Evolutionary conservation across 192 early-diverging fungal genomes (phyloP).

Genomic region (Coemansia furcata): DNA sequence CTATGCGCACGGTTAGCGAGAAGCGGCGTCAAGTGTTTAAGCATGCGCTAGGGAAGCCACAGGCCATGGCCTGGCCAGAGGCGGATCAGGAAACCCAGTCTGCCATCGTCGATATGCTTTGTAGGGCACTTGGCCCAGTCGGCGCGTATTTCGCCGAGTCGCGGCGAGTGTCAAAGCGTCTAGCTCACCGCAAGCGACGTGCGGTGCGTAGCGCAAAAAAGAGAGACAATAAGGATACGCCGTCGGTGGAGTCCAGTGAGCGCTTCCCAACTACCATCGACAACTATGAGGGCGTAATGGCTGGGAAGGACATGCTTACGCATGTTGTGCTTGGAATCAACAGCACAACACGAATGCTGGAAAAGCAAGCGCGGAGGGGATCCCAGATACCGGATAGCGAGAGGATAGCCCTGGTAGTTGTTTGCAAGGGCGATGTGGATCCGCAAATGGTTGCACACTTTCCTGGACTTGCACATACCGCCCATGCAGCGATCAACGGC

Average conservation of each 20-base stretch:
- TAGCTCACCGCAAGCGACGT: slow-evolving; percentile 10
- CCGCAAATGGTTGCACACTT: slow-evolving; percentile 39
- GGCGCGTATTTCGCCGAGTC: slow-evolving; percentile 27
- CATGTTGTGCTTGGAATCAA: slow-evolving; percentile 43
- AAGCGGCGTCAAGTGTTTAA: slow-evolving; percentile 43
- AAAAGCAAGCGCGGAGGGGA: slow-evolving; percentile 23
- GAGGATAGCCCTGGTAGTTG: slow-evolving; percentile 36
- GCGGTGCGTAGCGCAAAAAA: slow-evolving; percentile 6
- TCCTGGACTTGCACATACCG: slow-evolving; percentile 38
- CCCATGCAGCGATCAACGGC: not conserved
- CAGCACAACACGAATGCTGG: slow-evolving; percentile 36
- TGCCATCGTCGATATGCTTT: slow-evolving; percentile 22
- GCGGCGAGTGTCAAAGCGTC: slow-evolving; percentile 24
- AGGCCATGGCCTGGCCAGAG: slow-evolving; percentile 35
- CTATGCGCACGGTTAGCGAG: slow-evolving; percentile 21
- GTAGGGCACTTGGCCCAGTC: slow-evolving; percentile 26
- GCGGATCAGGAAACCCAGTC: slow-evolving; percentile 6
- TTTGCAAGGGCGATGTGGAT: slow-evolving; percentile 42
- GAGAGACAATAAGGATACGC: not conserved
- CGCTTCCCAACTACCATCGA: not conserved
- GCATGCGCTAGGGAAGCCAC: slow-evolving; percentile 43
- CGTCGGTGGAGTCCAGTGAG: not conserved
- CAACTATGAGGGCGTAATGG: not conserved
- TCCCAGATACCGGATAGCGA: not conserved
- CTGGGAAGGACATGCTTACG: slow-evolving; percentile 14